A percentile compares a stretch with the other conserved stretches of the same genome.
These are phyloP conservation scores for Ophiocordyceps australis DNA, from an alignment of 2,329 filamentous ascomycete genomes.

Conservation along the genomic window DNA sequence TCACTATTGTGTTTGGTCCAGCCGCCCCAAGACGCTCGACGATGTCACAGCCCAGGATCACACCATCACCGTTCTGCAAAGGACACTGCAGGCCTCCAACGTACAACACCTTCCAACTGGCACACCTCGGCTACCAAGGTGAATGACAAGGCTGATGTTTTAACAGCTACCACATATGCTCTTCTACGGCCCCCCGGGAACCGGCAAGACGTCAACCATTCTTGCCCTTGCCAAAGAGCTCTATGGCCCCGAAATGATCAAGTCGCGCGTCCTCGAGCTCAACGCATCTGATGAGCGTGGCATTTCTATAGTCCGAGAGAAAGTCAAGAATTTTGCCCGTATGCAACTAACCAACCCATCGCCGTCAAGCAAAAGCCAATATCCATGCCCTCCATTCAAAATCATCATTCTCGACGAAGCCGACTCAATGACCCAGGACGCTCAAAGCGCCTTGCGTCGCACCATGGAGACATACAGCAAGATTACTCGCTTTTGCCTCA, in stretches of 20 bases:
- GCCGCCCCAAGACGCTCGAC: constrained; percentile 79
- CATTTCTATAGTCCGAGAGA: constrained; percentile 90
- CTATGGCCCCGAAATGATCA: constrained; percentile 87
- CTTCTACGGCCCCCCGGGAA: constrained; percentile 94
- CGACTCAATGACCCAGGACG: constrained; percentile 97
- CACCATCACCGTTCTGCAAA: constrained; percentile 79
- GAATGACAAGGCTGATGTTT: too few species aligned
- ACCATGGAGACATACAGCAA: constrained; percentile 98
- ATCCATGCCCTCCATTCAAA: constrained; percentile 95
- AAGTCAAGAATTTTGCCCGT: constrained; percentile 95
- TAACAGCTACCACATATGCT: constrained; percentile 85
- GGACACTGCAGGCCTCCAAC: constrained; percentile 88
- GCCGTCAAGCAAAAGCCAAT: constrained; percentile 46
- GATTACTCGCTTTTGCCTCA: constrained; percentile 91
- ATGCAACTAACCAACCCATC: constrained; percentile 82
- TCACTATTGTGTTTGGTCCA: too few species aligned
- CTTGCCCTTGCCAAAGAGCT: constrained; percentile 94
- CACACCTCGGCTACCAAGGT: too few species aligned
- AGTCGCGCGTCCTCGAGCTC: constrained; percentile 88
- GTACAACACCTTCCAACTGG: constrained; percentile 21
- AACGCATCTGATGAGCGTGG: constrained; percentile 98
- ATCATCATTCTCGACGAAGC: constrained; percentile 97
- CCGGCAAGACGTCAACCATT: constrained; percentile 94
- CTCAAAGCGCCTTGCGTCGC: constrained; percentile 75
- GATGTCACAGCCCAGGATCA: constrained; percentile 98